These are phyloP conservation scores for Handroanthus guayacan DNA, from an alignment of 257 asterid species.

Conservation along the genomic window DNA sequence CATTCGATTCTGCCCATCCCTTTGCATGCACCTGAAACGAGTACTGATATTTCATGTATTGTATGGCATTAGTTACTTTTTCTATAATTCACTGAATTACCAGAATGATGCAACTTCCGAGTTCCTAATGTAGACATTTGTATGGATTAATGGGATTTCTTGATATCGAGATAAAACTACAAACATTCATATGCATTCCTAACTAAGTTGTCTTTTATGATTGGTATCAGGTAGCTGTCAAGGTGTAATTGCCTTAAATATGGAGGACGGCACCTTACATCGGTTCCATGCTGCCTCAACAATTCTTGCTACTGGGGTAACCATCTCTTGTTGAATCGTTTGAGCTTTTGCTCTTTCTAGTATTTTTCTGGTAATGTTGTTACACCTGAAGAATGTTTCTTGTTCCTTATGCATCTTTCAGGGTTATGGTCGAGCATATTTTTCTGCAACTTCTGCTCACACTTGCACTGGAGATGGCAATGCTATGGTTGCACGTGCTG, in stretches of 20 bases:
- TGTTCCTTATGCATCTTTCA: conserved; percentile 39
- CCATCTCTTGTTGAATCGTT: conserved; percentile 18
- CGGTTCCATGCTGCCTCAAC: conserved; percentile 90
- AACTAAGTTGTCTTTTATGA: conserved; percentile 26
- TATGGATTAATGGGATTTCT: background rate
- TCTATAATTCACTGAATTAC: background rate
- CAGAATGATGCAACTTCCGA: conserved; percentile 4
- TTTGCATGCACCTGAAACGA: conserved; percentile 23
- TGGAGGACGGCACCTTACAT: conserved; percentile 98
- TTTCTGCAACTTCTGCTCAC: conserved; percentile 99
- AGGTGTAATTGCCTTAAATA: conserved; percentile 87
- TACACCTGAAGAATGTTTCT: conserved; percentile 5
- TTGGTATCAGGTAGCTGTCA: conserved; percentile 54
- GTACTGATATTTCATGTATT: background rate
- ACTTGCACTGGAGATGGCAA: conserved; percentile 99
- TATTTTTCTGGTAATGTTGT: conserved; percentile 4
- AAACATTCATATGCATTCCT: background rate
- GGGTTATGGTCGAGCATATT: conserved; percentile 98
- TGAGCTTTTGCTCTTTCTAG: conserved; percentile 20
- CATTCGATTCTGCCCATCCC: conserved; percentile 40
- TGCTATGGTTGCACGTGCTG: conserved; percentile 99
- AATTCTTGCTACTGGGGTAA: conserved; percentile 97
- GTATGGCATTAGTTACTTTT: too few relatives aligned
- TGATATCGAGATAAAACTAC: background rate
- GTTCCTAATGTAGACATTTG: conserved; percentile 9